Evolutionary conservation across 345 rosid genomes (phyloP).

Genomic region (Bruguiera parviflora): DNA sequence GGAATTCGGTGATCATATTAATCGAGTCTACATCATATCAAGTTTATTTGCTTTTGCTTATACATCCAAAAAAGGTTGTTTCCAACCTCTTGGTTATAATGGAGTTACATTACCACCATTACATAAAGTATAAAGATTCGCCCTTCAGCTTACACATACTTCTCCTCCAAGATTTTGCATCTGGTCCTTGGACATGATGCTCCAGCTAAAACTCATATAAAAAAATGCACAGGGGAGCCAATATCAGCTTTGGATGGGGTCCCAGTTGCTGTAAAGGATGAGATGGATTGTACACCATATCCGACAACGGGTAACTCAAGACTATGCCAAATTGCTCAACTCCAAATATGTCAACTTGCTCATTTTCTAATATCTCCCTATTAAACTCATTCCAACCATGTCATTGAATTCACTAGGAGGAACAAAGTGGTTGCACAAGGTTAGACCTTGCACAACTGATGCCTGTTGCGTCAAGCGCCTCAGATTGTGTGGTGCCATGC

Average conservation of each 20-base stretch:
- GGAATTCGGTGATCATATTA: too few species aligned
- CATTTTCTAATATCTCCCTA: not conserved
- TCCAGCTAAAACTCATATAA: not conserved
- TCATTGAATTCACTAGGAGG: slow-evolving; percentile 43
- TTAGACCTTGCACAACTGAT: slow-evolving; percentile 48
- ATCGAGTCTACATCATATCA: too few species aligned
- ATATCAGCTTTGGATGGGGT: slow-evolving; percentile 69
- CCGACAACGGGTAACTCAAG: slow-evolving; percentile 57
- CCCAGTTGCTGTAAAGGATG: slow-evolving; percentile 70
- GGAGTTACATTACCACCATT: too few species aligned
- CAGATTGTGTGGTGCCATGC: slow-evolving; percentile 57
- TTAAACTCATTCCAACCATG: too few species aligned
- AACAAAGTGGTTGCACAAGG: slow-evolving; percentile 66
- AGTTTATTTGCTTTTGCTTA: not conserved
- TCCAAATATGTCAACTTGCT: not conserved
- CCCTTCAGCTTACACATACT: not conserved
- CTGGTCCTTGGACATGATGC: not conserved
- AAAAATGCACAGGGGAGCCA: slow-evolving; percentile 40
- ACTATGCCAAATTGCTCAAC: not conserved
- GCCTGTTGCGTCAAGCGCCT: slow-evolving; percentile 59
- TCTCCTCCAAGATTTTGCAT: not conserved
- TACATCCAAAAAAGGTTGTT: too few species aligned
- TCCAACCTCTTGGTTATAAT: too few species aligned
- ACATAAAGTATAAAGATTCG: too few species aligned
- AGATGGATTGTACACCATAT: slow-evolving; percentile 70